Evolutionary conservation across 305 asterid genomes (phyloP).

Genomic region (Solanum hybrid): DNA sequence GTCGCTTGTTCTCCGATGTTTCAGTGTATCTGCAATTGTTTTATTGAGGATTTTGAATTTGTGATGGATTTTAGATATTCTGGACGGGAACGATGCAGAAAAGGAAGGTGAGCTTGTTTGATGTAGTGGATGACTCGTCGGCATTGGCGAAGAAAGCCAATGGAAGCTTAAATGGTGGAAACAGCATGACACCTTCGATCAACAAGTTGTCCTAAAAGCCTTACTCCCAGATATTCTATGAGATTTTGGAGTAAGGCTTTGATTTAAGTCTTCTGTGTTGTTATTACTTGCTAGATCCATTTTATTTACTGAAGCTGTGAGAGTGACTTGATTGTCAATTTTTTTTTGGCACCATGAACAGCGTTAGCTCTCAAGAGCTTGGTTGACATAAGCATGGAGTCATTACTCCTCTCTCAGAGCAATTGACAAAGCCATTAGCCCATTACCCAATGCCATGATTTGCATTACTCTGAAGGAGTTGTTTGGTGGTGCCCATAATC

Average conservation of each 20-base stretch:
- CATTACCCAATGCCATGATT: constrained; percentile 23
- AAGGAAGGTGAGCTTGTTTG: constrained; percentile 85
- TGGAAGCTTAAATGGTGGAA: constrained; percentile 11
- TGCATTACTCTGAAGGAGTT: constrained; percentile 68
- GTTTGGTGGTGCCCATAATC: constrained; percentile 71
- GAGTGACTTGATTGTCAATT: constrained; percentile 8
- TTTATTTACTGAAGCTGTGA: not conserved
- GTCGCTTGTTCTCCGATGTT: not conserved
- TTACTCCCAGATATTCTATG: not conserved
- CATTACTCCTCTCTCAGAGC: constrained; percentile 82
- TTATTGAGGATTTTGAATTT: not conserved
- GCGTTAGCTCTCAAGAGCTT: constrained; percentile 82
- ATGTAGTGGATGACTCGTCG: constrained; percentile 60
- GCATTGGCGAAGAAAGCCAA: constrained; percentile 53
- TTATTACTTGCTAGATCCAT: not conserved
- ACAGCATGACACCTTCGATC: not conserved
- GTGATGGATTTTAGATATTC: not conserved
- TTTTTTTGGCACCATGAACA: constrained; percentile 24
- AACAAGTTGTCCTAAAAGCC: not conserved
- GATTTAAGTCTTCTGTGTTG: constrained; percentile 14
- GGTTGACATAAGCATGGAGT: constrained; percentile 86
- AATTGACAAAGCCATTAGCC: constrained; percentile 50
- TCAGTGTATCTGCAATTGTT: not conserved
- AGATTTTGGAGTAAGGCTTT: constrained; percentile 45
- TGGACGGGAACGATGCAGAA: constrained; percentile 89